Evolutionary conservation across 331 rosid genomes (phyloP).

Genomic region (Acacia pycnantha): DNA sequence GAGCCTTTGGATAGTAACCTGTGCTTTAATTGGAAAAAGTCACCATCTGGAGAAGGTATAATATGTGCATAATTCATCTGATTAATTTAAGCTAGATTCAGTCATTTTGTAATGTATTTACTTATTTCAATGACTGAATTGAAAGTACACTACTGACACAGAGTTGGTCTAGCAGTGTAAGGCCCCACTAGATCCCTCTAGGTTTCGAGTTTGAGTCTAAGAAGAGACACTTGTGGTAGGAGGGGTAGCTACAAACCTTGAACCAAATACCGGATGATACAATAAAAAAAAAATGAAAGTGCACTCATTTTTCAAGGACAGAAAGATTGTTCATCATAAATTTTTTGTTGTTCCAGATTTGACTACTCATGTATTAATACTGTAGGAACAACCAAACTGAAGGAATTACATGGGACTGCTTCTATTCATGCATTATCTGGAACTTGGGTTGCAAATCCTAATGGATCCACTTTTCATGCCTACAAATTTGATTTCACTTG

Average conservation of each 20-base stretch:
- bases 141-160: no score
- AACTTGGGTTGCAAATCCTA: constrained; percentile 50
- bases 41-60: constrained; percentile 55
- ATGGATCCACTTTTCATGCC: constrained; percentile 50
- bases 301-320: background rate
- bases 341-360: background rate
- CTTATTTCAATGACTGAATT: background rate
- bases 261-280: no score
- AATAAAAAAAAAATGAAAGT: background rate
- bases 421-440: constrained; percentile 48
- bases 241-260: no score
- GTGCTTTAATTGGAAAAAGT: constrained; percentile 33
- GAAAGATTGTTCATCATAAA: background rate
- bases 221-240: no score
- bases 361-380: background rate
- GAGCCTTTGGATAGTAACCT: constrained; percentile 31
- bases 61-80: background rate
- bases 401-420: constrained; percentile 68
- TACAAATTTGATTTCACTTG: constrained; percentile 64
- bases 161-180: no score
- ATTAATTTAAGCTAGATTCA: background rate
- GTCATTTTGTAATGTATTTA: background rate
- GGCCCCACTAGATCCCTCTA: no score
- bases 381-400: constrained; percentile 67
- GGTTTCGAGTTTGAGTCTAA: no score